These are phyloP conservation scores for Brassica balearica DNA, from an alignment of 441 rosid genomes.

Conservation along the genomic window DNA sequence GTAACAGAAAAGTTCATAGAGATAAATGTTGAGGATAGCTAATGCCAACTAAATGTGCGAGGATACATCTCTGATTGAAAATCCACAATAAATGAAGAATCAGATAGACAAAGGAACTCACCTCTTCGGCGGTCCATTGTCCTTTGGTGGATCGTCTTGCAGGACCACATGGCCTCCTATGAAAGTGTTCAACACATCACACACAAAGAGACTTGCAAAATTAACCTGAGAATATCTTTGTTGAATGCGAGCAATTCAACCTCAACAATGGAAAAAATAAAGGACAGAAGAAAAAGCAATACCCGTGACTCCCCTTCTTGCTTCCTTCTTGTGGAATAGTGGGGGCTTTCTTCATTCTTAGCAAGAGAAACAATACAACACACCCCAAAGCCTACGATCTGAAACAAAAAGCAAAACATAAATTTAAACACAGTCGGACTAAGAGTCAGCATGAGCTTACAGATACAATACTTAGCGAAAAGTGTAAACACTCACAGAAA, in stretches of 20 bases:
- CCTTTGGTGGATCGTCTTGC: constrained; percentile 49
- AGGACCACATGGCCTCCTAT: constrained; percentile 50
- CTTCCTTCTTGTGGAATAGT: constrained; percentile 27
- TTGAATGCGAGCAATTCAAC: constrained; percentile 29
- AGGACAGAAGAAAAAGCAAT: constrained; percentile 19
- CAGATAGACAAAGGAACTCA: constrained; percentile 26
- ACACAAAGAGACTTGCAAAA: constrained; percentile 31
- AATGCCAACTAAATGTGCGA: constrained; percentile 38
- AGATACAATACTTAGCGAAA: neutral
- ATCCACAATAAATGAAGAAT: constrained; percentile 31
- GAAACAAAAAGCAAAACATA: constrained; percentile 5
- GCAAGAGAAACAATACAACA: constrained; percentile 13
- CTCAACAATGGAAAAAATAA: neutral
- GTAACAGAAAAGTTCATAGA: neutral
- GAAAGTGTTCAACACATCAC: constrained; percentile 25
- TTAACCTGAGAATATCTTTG: constrained; percentile 31
- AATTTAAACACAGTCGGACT: neutral
- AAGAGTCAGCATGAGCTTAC: neutral
- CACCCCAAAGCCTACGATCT: constrained; percentile 13
- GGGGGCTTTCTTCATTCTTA: constrained; percentile 41
- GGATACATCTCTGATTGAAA: constrained; percentile 33
- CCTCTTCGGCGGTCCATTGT: constrained; percentile 49
- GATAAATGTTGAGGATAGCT: constrained; percentile 15
- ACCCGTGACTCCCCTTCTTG: constrained; percentile 41
- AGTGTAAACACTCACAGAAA: too few species aligned